Base-by-base conservation (phyloP, 257 asterid species). In the Capsicum chinense region DNA sequence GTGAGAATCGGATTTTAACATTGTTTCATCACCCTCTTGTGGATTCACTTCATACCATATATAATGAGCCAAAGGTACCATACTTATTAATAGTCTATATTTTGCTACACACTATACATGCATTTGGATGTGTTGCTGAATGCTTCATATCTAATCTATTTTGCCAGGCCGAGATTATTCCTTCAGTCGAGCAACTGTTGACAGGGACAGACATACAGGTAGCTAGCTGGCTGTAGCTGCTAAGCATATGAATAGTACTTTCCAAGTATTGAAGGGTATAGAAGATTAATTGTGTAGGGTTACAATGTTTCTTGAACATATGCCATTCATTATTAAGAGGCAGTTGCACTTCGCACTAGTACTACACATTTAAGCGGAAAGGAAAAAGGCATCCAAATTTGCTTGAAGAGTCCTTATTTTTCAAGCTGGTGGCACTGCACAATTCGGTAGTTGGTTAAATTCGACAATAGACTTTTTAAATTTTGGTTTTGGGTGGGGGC, bases 1-100 rank as follows among this genome's bases (percentile, higher is more conserved):
- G 96, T 80, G 94, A 92, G 85, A 95, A 88, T 83, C 93, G 97
- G 21, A 95, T 97, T 88, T 89, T 94, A 81, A 89, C 99, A 84
- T 89, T 95, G 90, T 97, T 97, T 82, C 91, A 97, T 83, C 98
- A 97, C 88, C 98, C 97, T 86, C 93, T 91, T 12, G 98, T 97
- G 86, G 93, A 95, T 84, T 87, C 94, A 9, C 97, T 97, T 84
- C 99, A 97, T 86, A 97, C 99, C 7, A 84, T 91, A 81, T 95
- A 95, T 92, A 92, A 92, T 52, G 99, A 97, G 88, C 99, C 99
- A 86, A 93, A 95, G 97, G 99, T 97, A 83, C 83, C 86, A 35
- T 62, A 70, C 80, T 85, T 74, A 50, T 81, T 54, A 26, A 52
- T 78, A 66, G 69, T 70, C 81, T 79, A 76, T 33, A 70, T 54